A percentile compares a stretch with the other conserved stretches of the same genome.
phyloP scores from a whole-genome alignment of 1,284 basidiomycete genomes.

The Heterobasidion occidentale region DNA sequence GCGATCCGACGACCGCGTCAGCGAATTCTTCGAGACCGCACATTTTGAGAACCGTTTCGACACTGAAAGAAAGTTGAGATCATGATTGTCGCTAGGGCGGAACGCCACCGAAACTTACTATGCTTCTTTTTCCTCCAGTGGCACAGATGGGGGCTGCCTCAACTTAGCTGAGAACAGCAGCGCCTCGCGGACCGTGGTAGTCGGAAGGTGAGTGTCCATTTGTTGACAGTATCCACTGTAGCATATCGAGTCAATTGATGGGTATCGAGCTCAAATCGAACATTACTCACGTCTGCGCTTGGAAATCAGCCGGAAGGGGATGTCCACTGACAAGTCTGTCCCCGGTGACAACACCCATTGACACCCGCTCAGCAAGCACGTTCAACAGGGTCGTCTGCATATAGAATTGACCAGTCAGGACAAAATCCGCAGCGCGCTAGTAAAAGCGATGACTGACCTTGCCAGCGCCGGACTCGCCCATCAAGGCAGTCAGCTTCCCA shows the following conservation, averaged over 20 bases:
- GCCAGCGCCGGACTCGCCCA: conserved; percentile 78
- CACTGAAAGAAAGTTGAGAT: conserved; percentile 28
- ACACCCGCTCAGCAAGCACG: conserved; percentile 75
- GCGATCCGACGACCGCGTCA: conserved; percentile 71
- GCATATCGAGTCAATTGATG: conserved; percentile 2
- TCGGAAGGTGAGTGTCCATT: conserved; percentile 70
- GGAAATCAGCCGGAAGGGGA: conserved; percentile 66
- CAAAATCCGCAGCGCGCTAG: conserved; percentile 12
- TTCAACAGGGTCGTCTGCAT: conserved; percentile 73
- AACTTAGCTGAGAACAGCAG: conserved; percentile 77
- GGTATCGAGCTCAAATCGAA: neutral
- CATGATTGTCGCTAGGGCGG: neutral
- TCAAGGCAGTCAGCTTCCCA: conserved; percentile 71
- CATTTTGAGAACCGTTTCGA: conserved; percentile 73
- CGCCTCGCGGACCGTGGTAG: conserved; percentile 78
- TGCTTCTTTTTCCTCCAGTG: conserved; percentile 67
- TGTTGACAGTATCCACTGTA: conserved; percentile 71
- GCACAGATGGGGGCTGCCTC: conserved; percentile 65
- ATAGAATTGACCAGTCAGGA: conserved; percentile 24
- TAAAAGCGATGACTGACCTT: conserved; percentile 41
- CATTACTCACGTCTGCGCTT: conserved; percentile 47
- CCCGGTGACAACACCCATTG: conserved; percentile 75
- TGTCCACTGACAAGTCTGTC: conserved; percentile 76
- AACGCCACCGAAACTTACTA: conserved; percentile 39
- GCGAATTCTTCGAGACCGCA: conserved; percentile 68